Evolutionary conservation across 495 filamentous ascomycete species (phyloP).

Genomic region (Xylaria venustula): DNA sequence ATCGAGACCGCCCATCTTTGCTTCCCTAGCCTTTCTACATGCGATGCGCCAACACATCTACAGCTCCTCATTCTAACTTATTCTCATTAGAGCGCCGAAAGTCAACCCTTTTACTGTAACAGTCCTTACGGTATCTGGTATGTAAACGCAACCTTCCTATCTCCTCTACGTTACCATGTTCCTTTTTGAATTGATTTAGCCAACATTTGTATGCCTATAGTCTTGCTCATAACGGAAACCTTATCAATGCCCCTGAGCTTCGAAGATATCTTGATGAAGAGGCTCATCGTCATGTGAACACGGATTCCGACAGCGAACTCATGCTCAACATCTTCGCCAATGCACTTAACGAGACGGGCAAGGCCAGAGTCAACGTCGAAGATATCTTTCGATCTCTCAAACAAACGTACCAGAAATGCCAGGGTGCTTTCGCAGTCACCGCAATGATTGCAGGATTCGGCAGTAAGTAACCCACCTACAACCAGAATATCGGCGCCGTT

Average conservation of each 20-base stretch:
- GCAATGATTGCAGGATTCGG: constrained; percentile 90
- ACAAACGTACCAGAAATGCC: constrained; percentile 72
- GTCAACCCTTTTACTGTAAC: constrained; percentile 92
- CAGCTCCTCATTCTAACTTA: neutral
- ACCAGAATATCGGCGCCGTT: neutral
- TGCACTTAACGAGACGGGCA: constrained; percentile 92
- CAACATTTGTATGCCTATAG: neutral
- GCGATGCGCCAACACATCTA: too few relatives aligned
- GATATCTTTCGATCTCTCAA: constrained; percentile 80
- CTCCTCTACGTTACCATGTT: too few relatives aligned
- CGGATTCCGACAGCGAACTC: constrained; percentile 89
- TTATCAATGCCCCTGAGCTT: constrained; percentile 87
- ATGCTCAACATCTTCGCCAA: constrained; percentile 96
- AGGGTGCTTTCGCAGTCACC: constrained; percentile 78
- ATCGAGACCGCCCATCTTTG: too few relatives aligned
- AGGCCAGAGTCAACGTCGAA: constrained; percentile 87
- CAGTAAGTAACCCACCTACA: constrained; percentile 2
- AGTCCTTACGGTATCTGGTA: constrained; percentile 74
- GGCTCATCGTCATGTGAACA: constrained; percentile 94
- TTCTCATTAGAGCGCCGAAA: constrained; percentile 56
- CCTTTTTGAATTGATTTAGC: too few relatives aligned
- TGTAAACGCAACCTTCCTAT: constrained; percentile 19
- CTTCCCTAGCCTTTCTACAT: too few relatives aligned
- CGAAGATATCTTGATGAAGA: constrained; percentile 78
- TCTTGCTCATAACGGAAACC: constrained; percentile 73